Evolutionary conservation across 176 grass and related monocot species (phyloP).

Genomic region (Ampelocalamus luodianensis): DNA sequence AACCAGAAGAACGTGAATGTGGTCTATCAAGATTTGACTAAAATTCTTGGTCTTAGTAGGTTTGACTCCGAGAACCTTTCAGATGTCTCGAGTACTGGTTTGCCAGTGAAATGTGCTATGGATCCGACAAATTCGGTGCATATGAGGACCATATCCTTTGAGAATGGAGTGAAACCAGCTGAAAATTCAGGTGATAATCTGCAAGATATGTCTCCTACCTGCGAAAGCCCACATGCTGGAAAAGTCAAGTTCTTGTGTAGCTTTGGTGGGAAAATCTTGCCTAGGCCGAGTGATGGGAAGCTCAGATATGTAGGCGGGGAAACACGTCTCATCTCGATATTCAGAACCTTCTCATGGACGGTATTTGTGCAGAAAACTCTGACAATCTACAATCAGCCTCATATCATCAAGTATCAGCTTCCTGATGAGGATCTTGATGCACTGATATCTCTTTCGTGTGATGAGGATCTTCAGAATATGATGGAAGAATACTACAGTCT

Average conservation of each 20-base stretch:
- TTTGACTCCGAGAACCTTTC: slow-evolving; percentile 48
- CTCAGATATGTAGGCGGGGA: slow-evolving; percentile 89
- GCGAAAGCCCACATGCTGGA: slow-evolving; percentile 56
- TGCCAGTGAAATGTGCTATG: slow-evolving; percentile 36
- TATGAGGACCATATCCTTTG: slow-evolving; percentile 15
- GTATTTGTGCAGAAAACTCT: slow-evolving; percentile 77
- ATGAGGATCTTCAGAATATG: slow-evolving; percentile 98
- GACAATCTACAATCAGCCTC: slow-evolving; percentile 72
- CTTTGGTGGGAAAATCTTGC: slow-evolving; percentile 93
- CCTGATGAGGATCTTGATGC: slow-evolving; percentile 95
- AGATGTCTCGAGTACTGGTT: slow-evolving; percentile 51
- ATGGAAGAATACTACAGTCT: slow-evolving; percentile 84
- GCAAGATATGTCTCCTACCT: slow-evolving; percentile 33
- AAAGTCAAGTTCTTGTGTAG: slow-evolving; percentile 96
- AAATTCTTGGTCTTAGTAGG: slow-evolving; percentile 55
- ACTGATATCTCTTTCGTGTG: slow-evolving; percentile 83
- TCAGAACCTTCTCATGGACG: slow-evolving; percentile 61
- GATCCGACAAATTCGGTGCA: slow-evolving; percentile 42
- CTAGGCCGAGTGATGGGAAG: slow-evolving; percentile 85
- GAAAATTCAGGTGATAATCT: slow-evolving; percentile 51
- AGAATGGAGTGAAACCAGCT: slow-evolving; percentile 43
- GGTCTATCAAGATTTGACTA: slow-evolving; percentile 53
- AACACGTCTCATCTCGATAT: slow-evolving; percentile 73
- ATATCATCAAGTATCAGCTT: slow-evolving; percentile 96
- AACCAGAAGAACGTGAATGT: slow-evolving; percentile 41